phyloP scores from a whole-genome alignment of 2,329 filamentous ascomycete species.

The Claviceps maximensis region DNA sequence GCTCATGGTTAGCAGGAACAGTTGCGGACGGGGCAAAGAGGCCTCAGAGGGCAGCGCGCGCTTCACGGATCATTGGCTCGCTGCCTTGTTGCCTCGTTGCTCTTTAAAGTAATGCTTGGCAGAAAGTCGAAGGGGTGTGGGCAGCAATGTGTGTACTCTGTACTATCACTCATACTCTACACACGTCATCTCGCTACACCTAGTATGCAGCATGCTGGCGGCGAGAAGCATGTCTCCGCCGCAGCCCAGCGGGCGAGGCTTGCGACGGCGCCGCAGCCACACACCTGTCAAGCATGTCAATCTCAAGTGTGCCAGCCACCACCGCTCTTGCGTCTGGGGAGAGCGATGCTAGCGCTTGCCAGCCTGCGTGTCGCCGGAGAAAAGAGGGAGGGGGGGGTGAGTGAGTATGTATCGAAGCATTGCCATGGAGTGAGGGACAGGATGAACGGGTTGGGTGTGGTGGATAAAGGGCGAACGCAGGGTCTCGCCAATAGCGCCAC shows the following conservation, averaged over 20 bases:
- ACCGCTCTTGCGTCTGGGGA: not conserved
- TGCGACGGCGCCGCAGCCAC: constrained; percentile 8
- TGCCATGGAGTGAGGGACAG: not conserved
- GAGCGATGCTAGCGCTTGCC: not conserved
- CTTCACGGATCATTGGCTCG: not conserved
- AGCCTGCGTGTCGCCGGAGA: not conserved
- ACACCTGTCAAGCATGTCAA: constrained; percentile 3
- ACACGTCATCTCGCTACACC: not conserved
- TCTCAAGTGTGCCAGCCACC: not conserved
- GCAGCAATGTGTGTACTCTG: not conserved
- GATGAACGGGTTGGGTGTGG: not conserved
- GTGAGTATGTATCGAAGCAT: not conserved
- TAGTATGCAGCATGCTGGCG: constrained; percentile 1
- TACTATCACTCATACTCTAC: not conserved
- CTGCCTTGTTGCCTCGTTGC: not conserved
- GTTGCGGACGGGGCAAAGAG: no score
- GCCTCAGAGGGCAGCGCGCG: no score
- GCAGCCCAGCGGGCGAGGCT: constrained; percentile 6
- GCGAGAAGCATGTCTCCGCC: constrained; percentile 3
- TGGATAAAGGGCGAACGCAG: not conserved
- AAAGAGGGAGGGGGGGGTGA: not conserved
- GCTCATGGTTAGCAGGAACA: no score
- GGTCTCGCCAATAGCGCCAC: not conserved
- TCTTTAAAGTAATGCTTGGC: not conserved
- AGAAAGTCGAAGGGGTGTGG: not conserved